Conservation (phyloP, 2,329 filamentous ascomycete species). For the Aureobasidium sp. region DNA sequence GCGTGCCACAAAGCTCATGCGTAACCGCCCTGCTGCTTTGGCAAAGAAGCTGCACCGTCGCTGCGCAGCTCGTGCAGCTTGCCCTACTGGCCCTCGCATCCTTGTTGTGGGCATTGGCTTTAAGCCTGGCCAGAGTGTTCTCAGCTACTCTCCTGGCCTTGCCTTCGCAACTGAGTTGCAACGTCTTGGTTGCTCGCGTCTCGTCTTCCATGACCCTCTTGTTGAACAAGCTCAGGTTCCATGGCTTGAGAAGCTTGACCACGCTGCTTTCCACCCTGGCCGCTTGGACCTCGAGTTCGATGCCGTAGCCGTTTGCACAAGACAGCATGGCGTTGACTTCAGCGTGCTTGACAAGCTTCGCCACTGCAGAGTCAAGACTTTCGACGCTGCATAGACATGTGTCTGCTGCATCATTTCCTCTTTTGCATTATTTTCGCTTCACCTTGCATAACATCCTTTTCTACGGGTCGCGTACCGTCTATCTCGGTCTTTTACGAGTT, state of each 20-base stretch:
- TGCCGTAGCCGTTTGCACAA: constrained; percentile 19
- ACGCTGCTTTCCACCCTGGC: constrained; percentile 15
- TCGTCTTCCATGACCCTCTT: constrained; percentile 20
- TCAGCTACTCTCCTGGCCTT: constrained; percentile 19
- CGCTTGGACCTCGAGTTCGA: constrained; percentile 17
- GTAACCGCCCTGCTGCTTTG: constrained; percentile 31
- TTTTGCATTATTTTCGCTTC: background rate
- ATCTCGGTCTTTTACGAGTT: constrained; percentile 10
- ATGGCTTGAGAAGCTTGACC: constrained; percentile 18
- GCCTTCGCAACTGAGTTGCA: constrained; percentile 18
- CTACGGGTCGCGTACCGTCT: constrained; percentile 4
- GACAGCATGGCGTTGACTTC: constrained; percentile 19
- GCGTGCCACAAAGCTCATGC: constrained; percentile 40
- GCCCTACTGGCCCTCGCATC: constrained; percentile 15
- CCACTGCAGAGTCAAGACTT: constrained; percentile 15
- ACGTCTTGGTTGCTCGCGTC: constrained; percentile 13
- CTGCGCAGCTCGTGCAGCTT: constrained; percentile 6
- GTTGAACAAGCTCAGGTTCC: constrained; percentile 18
- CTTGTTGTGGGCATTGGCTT: constrained; percentile 20
- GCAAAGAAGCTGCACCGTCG: constrained; percentile 17
- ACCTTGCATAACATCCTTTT: background rate
- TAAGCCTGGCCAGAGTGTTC: constrained; percentile 20
- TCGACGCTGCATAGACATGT: constrained; percentile 7
- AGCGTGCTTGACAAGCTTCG: constrained; percentile 17
- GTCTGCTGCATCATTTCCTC: background rate